phyloP scores from a whole-genome alignment of 768 basidiomycete species.

The Tephrocybe sp. region DNA sequence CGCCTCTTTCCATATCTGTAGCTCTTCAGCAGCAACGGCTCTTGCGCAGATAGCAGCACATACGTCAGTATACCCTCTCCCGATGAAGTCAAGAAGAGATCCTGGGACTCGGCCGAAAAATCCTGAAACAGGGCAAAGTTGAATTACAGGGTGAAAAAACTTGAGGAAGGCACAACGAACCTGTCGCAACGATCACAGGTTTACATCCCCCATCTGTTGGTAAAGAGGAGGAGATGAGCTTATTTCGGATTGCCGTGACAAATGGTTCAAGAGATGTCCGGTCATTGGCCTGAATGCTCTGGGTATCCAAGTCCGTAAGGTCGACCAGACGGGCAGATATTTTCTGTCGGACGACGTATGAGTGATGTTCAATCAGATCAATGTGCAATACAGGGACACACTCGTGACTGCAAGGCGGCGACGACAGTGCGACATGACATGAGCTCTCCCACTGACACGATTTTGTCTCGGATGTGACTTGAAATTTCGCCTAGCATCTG shows the following conservation, averaged over 20 bases:
- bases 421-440: conserved; percentile 13
- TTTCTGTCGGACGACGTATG: background rate
- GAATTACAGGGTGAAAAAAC: background rate
- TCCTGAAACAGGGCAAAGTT: conserved; percentile 1
- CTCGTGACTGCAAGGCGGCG: conserved; percentile 7
- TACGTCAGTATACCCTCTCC: conserved; percentile 13
- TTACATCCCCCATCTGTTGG: background rate
- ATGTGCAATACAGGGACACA: background rate
- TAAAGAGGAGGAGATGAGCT: background rate
- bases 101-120: conserved; percentile 11
- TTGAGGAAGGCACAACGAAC: background rate
- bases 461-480: conserved; percentile 1
- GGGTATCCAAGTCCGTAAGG: conserved; percentile 1
- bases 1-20: conserved; percentile 15
- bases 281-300: background rate
- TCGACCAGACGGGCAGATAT: conserved; percentile 4
- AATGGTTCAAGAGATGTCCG: background rate
- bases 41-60: conserved; percentile 13
- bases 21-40: conserved; percentile 4
- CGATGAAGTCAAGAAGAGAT: conserved; percentile 8
- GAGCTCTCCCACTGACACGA: conserved; percentile 12
- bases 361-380: too few relatives aligned
- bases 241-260: background rate
- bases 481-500: conserved; percentile 9
- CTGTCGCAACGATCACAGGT: conserved; percentile 1